phyloP scores from a whole-genome alignment of 2,329 filamentous ascomycete species.

The Penicillium sp. region DNA sequence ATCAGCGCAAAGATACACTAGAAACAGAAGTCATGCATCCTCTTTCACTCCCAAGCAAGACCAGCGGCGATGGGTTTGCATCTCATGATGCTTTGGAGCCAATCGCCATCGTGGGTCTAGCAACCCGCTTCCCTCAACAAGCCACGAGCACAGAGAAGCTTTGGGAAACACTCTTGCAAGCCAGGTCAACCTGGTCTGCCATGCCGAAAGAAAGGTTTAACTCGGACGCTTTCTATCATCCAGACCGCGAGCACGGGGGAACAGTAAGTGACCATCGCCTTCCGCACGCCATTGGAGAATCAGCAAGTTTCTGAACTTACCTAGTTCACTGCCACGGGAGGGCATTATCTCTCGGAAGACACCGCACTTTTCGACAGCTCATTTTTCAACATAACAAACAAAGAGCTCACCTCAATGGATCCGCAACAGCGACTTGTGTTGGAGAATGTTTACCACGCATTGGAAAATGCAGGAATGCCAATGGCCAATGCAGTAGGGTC shows the following conservation, averaged over 20 bases:
- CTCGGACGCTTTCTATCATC: conserved; percentile 39
- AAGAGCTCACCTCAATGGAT: conserved; percentile 31
- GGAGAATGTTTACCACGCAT: conserved; percentile 36
- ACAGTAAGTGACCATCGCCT: conserved; percentile 24
- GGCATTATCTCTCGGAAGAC: conserved; percentile 34
- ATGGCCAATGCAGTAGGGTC: conserved; percentile 26
- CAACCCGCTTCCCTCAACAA: conserved; percentile 33
- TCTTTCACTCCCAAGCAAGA: conserved; percentile 2
- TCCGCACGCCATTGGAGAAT: too few relatives aligned
- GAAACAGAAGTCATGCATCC: conserved; percentile 7
- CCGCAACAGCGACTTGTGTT: conserved; percentile 37
- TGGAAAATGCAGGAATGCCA: conserved; percentile 33
- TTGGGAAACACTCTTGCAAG: conserved; percentile 36
- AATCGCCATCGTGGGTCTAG: conserved; percentile 41
- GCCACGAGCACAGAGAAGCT: conserved; percentile 33
- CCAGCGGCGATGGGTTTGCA: neutral
- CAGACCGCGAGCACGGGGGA: conserved; percentile 36
- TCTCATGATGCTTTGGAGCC: conserved; percentile 20
- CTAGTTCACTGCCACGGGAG: conserved; percentile 24
- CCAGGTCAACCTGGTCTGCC: conserved; percentile 31
- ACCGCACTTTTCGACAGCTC: conserved; percentile 29
- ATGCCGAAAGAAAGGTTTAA: conserved; percentile 42
- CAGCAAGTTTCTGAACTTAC: neutral
- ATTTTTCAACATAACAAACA: conserved; percentile 34
- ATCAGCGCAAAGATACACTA: neutral